Percentiles rank a stretch among this genome's conserved stretches.
Conservation (phyloP, 352 stramenopile genomes). For the Globisporangium solare region DNA sequence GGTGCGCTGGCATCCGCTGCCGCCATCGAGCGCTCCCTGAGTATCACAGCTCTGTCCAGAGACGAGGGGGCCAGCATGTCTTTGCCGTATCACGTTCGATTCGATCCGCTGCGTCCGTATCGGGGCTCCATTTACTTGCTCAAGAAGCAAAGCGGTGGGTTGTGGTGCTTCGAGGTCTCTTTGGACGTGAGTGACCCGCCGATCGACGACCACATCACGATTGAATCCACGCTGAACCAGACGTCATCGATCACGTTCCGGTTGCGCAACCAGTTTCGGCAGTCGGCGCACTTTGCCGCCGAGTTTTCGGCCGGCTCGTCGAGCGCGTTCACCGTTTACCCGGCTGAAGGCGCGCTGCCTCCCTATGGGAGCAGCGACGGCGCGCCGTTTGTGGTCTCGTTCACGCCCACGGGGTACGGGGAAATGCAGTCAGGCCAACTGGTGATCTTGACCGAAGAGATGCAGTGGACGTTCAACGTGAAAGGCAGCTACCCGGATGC, state of each 20-base stretch:
- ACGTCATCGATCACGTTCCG: slow-evolving; percentile 84
- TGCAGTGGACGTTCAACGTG: slow-evolving; percentile 92
- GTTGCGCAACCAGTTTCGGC: slow-evolving; percentile 85
- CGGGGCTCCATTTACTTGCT: slow-evolving; percentile 67
- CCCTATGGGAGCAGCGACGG: slow-evolving; percentile 71
- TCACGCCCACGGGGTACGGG: slow-evolving; percentile 89
- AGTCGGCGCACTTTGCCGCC: slow-evolving; percentile 67
- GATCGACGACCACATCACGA: slow-evolving; percentile 83
- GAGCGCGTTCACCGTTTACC: slow-evolving; percentile 87
- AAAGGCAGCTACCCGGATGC: slow-evolving; percentile 82
- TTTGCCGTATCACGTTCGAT: slow-evolving; percentile 59
- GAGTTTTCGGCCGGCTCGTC: slow-evolving; percentile 87
- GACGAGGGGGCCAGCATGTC: slow-evolving; percentile 5
- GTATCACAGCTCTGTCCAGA: slow-evolving; percentile 24
- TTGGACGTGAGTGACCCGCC: slow-evolving; percentile 78
- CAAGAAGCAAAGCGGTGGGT: slow-evolving; percentile 66
- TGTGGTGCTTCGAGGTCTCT: slow-evolving; percentile 85
- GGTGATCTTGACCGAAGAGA: slow-evolving; percentile 86
- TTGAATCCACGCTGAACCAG: slow-evolving; percentile 85
- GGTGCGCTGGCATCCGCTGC: slow-evolving; percentile 33
- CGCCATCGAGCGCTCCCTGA: slow-evolving; percentile 55
- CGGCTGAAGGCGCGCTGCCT: slow-evolving; percentile 62
- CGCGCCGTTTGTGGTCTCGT: slow-evolving; percentile 82
- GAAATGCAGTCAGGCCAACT: slow-evolving; percentile 88
- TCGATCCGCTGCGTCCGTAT: slow-evolving; percentile 87